Conservation (phyloP, 2,329 filamentous ascomycete genomes). For the Sarocladium oryzae region DNA sequence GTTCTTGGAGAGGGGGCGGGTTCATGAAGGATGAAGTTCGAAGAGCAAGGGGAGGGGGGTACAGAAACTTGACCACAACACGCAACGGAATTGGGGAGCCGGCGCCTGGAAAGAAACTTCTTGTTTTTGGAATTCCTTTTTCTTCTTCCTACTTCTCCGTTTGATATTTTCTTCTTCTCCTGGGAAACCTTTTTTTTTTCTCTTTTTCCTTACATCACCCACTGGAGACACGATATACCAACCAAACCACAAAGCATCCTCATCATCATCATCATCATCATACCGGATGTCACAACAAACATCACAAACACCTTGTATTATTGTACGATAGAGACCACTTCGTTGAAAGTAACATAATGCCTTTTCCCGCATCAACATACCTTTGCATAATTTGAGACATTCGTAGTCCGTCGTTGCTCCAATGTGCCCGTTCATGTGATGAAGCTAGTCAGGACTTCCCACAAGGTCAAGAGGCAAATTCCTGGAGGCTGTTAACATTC, state of each 20-base stretch:
- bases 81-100: slow-evolving; percentile 3
- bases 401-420: no score
- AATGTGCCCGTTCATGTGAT: no score
- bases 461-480: no score
- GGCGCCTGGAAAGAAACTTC: slow-evolving; percentile 6
- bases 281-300: not conserved
- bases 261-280: slow-evolving; percentile 4
- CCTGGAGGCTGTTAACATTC: no score
- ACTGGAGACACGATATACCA: not conserved
- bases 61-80: not conserved
- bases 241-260: not conserved
- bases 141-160: not conserved
- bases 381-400: no score
- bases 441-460: no score
- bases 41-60: not conserved
- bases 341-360: not conserved
- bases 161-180: not conserved
- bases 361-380: not conserved
- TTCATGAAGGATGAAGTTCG: not conserved
- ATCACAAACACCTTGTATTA: slow-evolving; percentile 7
- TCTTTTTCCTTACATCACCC: not conserved
- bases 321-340: slow-evolving; percentile 12
- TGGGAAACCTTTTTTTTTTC: not conserved
- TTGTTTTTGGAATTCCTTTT: not conserved
- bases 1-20: no score